Conservation (phyloP, 2,329 filamentous ascomycete species). For the Trichoderma afroharzianum region DNA sequence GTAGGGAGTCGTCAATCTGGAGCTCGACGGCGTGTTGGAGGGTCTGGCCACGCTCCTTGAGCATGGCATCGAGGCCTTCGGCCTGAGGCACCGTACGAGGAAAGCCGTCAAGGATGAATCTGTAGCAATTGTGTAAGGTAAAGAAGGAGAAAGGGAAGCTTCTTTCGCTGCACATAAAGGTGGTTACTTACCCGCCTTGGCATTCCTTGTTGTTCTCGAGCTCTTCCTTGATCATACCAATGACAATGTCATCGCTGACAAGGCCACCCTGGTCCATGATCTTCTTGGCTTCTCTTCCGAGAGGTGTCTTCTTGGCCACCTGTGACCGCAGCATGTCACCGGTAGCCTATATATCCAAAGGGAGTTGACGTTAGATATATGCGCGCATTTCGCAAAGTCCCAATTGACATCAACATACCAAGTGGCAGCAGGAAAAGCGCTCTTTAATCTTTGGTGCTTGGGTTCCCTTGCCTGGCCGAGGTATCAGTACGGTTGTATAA, state of each 20-base stretch:
- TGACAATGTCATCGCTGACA: slow-evolving; percentile 98
- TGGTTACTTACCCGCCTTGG: slow-evolving; percentile 73
- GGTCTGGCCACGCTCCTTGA: slow-evolving; percentile 70
- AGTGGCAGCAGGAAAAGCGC: slow-evolving; percentile 93
- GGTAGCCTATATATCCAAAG: slow-evolving; percentile 64
- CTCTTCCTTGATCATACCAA: slow-evolving; percentile 99
- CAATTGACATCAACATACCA: slow-evolving; percentile 61
- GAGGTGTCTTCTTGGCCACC: slow-evolving; percentile 92
- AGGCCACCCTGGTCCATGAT: slow-evolving; percentile 99
- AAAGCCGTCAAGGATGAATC: slow-evolving; percentile 99
- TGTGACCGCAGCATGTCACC: slow-evolving; percentile 99
- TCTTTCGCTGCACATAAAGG: neutral
- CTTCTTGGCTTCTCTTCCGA: slow-evolving; percentile 97
- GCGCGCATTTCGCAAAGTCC: neutral
- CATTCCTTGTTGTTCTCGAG: slow-evolving; percentile 92
- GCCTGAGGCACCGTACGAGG: slow-evolving; percentile 94
- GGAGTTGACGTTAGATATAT: neutral
- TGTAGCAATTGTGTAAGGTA: slow-evolving; percentile 34
- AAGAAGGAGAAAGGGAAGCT: slow-evolving; percentile 20
- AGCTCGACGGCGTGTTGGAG: slow-evolving; percentile 96
- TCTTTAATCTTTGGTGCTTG: slow-evolving; percentile 98
- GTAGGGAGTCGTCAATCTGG: slow-evolving; percentile 89
- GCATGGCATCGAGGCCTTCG: slow-evolving; percentile 91
- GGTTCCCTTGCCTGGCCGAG: slow-evolving; percentile 87
- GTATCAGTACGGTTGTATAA: slow-evolving; percentile 5